These are phyloP conservation scores for Gnetum montanum DNA, from an alignment of 75 land plant species.

Conservation along the genomic window DNA sequence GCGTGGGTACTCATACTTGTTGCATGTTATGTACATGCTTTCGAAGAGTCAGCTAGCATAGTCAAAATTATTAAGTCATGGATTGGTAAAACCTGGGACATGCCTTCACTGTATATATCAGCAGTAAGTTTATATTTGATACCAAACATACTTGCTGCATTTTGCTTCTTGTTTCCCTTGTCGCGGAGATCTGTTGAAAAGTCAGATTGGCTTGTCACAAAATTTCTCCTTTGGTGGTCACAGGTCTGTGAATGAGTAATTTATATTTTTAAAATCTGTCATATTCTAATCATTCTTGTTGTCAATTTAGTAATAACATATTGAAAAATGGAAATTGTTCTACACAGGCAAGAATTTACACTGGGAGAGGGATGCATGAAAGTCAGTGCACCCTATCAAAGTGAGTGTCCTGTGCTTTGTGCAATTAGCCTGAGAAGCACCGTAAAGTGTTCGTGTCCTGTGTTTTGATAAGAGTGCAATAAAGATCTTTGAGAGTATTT, in stretches of 20 bases:
- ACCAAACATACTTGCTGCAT: conserved; percentile 52
- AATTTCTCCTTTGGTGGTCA: conserved; percentile 95
- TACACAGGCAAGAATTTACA: conserved; percentile 80
- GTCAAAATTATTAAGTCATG: conserved; percentile 31
- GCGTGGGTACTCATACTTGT: conserved; percentile 73
- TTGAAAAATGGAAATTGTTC: too few relatives aligned
- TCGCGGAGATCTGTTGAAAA: conserved; percentile 86
- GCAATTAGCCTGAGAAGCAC: too few relatives aligned
- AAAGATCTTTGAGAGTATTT: too few relatives aligned
- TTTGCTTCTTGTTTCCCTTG: conserved; percentile 81
- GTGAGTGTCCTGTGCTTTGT: conserved; percentile 41
- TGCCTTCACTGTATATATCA: conserved; percentile 65
- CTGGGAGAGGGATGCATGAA: conserved; percentile 97
- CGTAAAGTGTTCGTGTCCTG: too few relatives aligned
- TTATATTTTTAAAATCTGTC: background rate
- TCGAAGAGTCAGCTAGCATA: conserved; percentile 17
- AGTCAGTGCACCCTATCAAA: conserved; percentile 74
- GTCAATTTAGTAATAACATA: too few relatives aligned
- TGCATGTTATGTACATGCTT: conserved; percentile 40
- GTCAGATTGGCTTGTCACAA: conserved; percentile 76
- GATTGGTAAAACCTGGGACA: conserved; percentile 41
- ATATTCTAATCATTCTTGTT: too few relatives aligned
- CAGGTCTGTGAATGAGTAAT: conserved; percentile 57
- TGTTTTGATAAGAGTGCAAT: too few relatives aligned
- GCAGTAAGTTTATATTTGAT: conserved; percentile 54